These are phyloP conservation scores for Cercospora brassicicola DNA, from an alignment of 2,329 filamentous ascomycete species.

Conservation along the genomic window DNA sequence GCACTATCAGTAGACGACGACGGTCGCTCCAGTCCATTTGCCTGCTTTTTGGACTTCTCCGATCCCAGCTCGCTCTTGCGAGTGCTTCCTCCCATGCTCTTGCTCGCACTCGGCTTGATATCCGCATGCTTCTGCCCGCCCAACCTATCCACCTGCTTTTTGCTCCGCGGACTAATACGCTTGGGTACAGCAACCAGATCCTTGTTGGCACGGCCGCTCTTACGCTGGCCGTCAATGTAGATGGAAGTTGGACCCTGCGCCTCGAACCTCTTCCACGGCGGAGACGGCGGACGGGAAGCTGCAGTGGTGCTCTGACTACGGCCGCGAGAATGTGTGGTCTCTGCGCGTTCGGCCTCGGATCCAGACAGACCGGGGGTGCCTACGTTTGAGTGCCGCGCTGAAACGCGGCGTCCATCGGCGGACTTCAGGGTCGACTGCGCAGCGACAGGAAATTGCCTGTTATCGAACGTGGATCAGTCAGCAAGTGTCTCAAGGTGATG, in stretches of 20 bases:
- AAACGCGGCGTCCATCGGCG: constrained; percentile 37
- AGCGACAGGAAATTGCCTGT: constrained; percentile 33
- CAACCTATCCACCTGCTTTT: constrained; percentile 35
- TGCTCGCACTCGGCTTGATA: constrained; percentile 20
- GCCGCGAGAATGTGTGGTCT: constrained; percentile 10
- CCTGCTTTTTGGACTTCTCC: constrained; percentile 18
- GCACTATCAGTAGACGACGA: constrained; percentile 22
- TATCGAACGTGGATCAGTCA: not conserved
- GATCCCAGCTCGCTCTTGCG: constrained; percentile 17
- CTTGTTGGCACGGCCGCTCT: constrained; percentile 59
- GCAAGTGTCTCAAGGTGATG: not conserved
- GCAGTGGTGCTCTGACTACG: constrained; percentile 30
- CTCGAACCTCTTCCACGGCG: constrained; percentile 86
- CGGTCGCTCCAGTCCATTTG: constrained; percentile 18
- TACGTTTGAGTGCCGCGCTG: constrained; percentile 33
- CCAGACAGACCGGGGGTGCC: constrained; percentile 31
- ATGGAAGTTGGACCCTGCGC: constrained; percentile 88
- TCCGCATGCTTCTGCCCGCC: constrained; percentile 25
- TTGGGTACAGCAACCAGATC: constrained; percentile 31
- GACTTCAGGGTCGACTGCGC: constrained; percentile 36
- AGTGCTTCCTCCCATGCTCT: constrained; percentile 21
- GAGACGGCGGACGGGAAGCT: constrained; percentile 62
- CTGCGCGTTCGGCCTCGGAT: constrained; percentile 21
- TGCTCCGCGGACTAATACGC: constrained; percentile 35
- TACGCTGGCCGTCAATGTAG: constrained; percentile 61